Evolutionary conservation across 768 basidiomycete genomes (phyloP), one percentile per base, ranked within the genome.

Genomic region (Suillus alpinus): DNA sequence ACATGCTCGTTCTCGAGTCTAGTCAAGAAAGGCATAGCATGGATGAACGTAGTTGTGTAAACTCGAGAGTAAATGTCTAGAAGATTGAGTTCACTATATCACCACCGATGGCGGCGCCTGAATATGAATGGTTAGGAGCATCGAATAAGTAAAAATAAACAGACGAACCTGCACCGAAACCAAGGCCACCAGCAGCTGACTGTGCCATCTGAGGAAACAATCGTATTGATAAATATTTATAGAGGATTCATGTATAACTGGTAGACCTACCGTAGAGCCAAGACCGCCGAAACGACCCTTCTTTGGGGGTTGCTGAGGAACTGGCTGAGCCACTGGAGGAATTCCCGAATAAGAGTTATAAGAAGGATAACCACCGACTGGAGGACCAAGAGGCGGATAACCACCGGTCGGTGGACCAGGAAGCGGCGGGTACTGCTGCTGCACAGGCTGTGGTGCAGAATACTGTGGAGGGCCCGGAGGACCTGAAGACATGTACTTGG

Each of bases 1-100:
- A 23, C 34, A 36, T 16, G 14, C 12, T 20, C 51, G 23, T 51
- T 23, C 18, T 32, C 50, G n/a, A 23, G 20, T 23, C 12, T 23
- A 39, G 23, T 26, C 36, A 26, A 39, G 53, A 2, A 18, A 26
- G 23, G 16, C 0, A 23, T 36, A 36, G 20, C 34, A 36, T 14
- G 13, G 14, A 31, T 32, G 23, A 26, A 34, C 34, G 34, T 53
- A 16, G 13, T 20, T 16, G n/a, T 53, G 36, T 39, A 55, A 39
- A 18, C 16, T 39, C 6, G 14, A 14, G 34, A 31, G 49, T 31
- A n/a, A 2, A 31, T 29, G 10, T 44, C 63, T 71, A 84, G 69
- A 84, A 82, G 41, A 83, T 75, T n/a, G 79, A 68, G 63, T 82
- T 76, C 63, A 84, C 70, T 29, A 83, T 67, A 14, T 74, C 80